Evolutionary conservation across 345 rosid genomes (phyloP).

Genomic region (Theobroma cacao): DNA sequence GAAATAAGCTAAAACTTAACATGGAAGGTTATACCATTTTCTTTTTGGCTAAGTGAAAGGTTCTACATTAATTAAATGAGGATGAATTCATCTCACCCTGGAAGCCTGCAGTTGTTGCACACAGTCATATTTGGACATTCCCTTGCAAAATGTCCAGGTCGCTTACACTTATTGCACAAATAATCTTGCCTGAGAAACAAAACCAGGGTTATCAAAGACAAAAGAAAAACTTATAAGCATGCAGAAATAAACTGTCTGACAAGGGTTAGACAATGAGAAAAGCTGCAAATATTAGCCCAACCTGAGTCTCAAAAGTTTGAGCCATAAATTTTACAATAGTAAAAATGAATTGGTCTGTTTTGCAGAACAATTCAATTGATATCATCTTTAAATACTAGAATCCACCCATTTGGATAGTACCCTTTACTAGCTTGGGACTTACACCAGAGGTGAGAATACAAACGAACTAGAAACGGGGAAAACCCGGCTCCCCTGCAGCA

Average conservation of each 20-base stretch:
- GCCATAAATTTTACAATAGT: not conserved
- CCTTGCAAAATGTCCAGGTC: constrained; percentile 31
- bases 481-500: not conserved
- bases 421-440: not conserved
- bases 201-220: not conserved
- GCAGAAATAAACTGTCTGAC: not conserved
- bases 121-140: constrained; percentile 26
- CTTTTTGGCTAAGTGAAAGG: not conserved
- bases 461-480: not conserved
- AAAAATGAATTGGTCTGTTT: not conserved
- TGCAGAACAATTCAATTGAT: not conserved
- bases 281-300: not conserved
- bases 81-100: constrained; percentile 18
- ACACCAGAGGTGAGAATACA: not conserved
- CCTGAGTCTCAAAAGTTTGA: not conserved
- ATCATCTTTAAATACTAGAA: not conserved
- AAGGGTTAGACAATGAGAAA: not conserved
- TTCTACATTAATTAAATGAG: not conserved
- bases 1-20: not conserved
- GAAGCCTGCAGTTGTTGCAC: constrained; percentile 30
- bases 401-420: not conserved
- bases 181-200: constrained; percentile 27
- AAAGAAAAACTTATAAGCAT: not conserved
- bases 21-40: not conserved
- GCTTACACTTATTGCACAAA: constrained; percentile 31